A percentile compares a stretch with the other conserved stretches of the same genome.
phyloP scores from a whole-genome alignment of 2,329 filamentous ascomycete species.

The Endothia cerciana region DNA sequence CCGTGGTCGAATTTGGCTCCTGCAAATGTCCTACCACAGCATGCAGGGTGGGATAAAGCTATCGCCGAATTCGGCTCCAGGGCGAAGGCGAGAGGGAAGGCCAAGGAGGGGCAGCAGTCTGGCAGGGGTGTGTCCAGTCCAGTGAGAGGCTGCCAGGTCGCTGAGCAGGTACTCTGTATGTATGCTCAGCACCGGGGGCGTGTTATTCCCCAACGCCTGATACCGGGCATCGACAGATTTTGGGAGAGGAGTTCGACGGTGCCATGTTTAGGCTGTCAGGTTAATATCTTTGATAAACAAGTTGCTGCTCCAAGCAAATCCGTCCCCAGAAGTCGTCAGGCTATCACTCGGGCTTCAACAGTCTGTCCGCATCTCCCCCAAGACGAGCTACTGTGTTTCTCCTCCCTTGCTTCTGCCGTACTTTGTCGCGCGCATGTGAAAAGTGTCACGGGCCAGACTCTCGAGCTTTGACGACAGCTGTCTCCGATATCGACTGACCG shows the following conservation, averaged over 20 bases:
- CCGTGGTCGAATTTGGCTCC: constrained; percentile 5
- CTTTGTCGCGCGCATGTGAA: constrained; percentile 25
- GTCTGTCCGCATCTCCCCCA: neutral
- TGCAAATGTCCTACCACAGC: too few species aligned
- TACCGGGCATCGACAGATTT: constrained; percentile 3
- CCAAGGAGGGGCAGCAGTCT: neutral
- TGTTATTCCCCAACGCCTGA: constrained; percentile 17
- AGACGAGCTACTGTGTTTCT: neutral
- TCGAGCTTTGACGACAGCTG: constrained; percentile 6
- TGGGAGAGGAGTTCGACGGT: neutral
- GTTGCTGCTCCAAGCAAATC: neutral
- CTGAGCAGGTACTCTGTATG: constrained; percentile 19
- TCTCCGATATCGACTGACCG: constrained; percentile 9
- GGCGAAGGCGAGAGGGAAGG: constrained; percentile 3
- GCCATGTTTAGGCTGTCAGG: constrained; percentile 3
- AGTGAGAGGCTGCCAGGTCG: constrained; percentile 22
- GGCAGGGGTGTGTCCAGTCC: constrained; percentile 3
- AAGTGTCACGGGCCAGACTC: neutral
- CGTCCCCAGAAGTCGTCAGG: neutral
- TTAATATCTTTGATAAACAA: neutral
- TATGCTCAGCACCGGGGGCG: constrained; percentile 9
- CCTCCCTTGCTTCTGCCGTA: constrained; percentile 13
- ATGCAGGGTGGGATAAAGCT: constrained; percentile 1
- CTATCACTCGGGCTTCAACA: constrained; percentile 2
- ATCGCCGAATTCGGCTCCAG: constrained; percentile 28